Evolutionary conservation across 139 green algal genomes (phyloP), one percentile per base, ranked within the genome.

Genomic region (Tetraselmis striata): DNA sequence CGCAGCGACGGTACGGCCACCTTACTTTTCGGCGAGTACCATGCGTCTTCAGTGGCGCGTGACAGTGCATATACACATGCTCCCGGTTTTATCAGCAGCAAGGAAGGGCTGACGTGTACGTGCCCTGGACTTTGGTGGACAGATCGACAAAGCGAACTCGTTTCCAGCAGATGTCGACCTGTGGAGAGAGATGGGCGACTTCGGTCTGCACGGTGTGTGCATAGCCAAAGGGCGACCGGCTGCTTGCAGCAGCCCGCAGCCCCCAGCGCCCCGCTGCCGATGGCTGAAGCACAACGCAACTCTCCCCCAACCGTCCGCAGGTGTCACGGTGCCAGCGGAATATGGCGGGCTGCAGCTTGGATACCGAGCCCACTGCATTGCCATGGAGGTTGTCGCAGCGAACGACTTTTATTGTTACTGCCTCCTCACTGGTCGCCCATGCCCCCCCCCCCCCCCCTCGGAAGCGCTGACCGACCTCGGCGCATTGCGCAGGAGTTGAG

Each of bases 261-360:
- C 18, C 18, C n/a, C n/a, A 22, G 22, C 22, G 75, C 75, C 75
- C 22, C 77, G 28, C 29, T 29, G 77, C 25, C 22, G 22, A 5
- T 18, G 75, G 28, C n/a, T 27, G n/a, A 32, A 86, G 83, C 77
- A 31, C n/a, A 2, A 29, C 30, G 2, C 23, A 25, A 78, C 28
- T 11, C 58, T 32, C 79, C 79, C 59, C 30, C 11, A 83, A 2
- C 1, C n/a, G 32, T 31, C 59, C 80, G 76, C 83, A 88, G 86
- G 89, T 27, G 29, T 96, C 23, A 97, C 94, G 0, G 93, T 92
- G 1, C 91, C 93, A 1, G 83, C 85, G 11, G 92, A 96, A 78
- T 93, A 95, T 85, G 95, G 95, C 2, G 95, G 95, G 24, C 83
- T 98, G 45, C 92, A 90, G 0, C 78, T 98, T 82, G 93, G 94